phyloP scores from a whole-genome alignment of 2,329 filamentous ascomycete species.

The Penicillium sp. region DNA sequence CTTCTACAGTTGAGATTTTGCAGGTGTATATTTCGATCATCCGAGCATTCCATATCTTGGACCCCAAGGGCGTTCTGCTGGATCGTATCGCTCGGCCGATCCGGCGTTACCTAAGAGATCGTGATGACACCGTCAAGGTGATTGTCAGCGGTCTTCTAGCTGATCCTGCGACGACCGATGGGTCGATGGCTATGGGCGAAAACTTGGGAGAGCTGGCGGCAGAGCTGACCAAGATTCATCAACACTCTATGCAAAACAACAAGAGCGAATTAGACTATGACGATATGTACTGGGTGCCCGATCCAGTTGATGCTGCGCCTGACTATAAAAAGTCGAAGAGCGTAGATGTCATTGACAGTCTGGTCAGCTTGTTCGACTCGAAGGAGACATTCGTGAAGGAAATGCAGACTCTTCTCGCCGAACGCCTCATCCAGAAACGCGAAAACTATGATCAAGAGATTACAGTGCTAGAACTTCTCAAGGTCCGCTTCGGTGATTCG shows the following conservation, averaged over 20 bases:
- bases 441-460: slow-evolving; percentile 74
- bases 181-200: slow-evolving; percentile 36
- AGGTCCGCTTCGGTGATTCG: slow-evolving; percentile 80
- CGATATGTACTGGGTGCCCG: slow-evolving; percentile 89
- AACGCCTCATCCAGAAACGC: slow-evolving; percentile 68
- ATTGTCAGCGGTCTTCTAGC: slow-evolving; percentile 64
- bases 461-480: slow-evolving; percentile 80
- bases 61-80: slow-evolving; percentile 64
- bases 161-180: slow-evolving; percentile 48
- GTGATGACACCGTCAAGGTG: slow-evolving; percentile 65
- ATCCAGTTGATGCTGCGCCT: slow-evolving; percentile 87
- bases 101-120: slow-evolving; percentile 60
- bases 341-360: slow-evolving; percentile 86
- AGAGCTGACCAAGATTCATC: slow-evolving; percentile 49
- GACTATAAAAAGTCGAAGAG: slow-evolving; percentile 88
- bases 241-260: slow-evolving; percentile 47
- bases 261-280: slow-evolving; percentile 77
- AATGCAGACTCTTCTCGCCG: slow-evolving; percentile 83
- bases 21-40: slow-evolving; percentile 68
- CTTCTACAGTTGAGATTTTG: slow-evolving; percentile 65
- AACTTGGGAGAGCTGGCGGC: slow-evolving; percentile 54
- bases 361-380: slow-evolving; percentile 83
- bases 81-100: slow-evolving; percentile 66
- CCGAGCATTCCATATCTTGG: slow-evolving; percentile 61
- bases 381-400: slow-evolving; percentile 93